These are phyloP conservation scores for Salix exigua DNA, from an alignment of 345 rosid species.

Conservation along the genomic window DNA sequence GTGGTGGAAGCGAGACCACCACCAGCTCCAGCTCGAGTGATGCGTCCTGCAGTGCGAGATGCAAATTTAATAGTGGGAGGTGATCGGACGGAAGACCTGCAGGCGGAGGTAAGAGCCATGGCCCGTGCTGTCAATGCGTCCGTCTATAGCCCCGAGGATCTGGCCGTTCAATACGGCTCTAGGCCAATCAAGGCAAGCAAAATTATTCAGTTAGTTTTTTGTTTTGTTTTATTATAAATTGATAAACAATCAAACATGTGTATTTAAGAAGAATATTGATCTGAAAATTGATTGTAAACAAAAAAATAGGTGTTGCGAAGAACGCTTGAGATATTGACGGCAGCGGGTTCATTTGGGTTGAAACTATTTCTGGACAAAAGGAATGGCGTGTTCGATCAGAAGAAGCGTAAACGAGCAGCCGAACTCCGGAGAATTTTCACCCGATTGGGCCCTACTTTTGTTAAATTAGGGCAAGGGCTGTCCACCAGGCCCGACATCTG, in stretches of 20 bases:
- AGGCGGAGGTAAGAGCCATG: conserved; percentile 84
- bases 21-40: conserved; percentile 4
- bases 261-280: background rate
- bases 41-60: conserved; percentile 12
- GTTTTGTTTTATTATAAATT: background rate
- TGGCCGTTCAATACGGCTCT: conserved; percentile 59
- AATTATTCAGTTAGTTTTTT: background rate
- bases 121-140: conserved; percentile 80
- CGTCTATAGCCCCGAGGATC: conserved; percentile 68
- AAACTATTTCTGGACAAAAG: conserved; percentile 64
- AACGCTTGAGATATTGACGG: conserved; percentile 63
- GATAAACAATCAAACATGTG: background rate
- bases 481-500: conserved; percentile 95
- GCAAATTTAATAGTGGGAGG: conserved; percentile 10
- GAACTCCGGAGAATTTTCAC: conserved; percentile 70
- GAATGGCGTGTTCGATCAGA: conserved; percentile 52
- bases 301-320: conserved; percentile 52
- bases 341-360: conserved; percentile 64
- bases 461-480: conserved; percentile 93
- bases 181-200: conserved; percentile 64
- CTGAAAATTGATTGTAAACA: background rate
- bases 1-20: conserved; percentile 39
- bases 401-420: conserved; percentile 67
- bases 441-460: conserved; percentile 88
- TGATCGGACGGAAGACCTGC: conserved; percentile 66